These are phyloP conservation scores for Fusarium nanum DNA, from an alignment of 2,329 filamentous ascomycete genomes.

Conservation along the genomic window DNA sequence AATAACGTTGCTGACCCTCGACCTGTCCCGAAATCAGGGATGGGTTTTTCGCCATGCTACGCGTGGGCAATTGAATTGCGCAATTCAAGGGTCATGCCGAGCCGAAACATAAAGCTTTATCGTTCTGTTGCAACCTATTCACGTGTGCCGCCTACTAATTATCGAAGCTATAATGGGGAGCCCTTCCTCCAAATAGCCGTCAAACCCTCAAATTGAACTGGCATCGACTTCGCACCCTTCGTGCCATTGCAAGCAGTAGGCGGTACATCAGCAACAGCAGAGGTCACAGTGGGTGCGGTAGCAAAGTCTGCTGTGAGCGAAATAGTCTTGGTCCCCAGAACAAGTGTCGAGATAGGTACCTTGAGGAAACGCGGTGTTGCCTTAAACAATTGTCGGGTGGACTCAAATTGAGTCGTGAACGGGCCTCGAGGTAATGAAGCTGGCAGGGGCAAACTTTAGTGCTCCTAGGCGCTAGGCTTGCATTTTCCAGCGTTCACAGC, in stretches of 20 bases:
- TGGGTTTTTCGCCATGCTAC: not conserved
- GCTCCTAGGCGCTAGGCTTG: not conserved
- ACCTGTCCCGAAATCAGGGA: not conserved
- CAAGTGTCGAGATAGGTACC: not conserved
- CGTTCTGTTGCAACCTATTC: not conserved
- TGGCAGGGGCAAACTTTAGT: not conserved
- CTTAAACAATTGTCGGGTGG: not conserved
- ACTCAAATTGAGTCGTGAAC: not conserved
- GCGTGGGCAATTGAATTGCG: not conserved
- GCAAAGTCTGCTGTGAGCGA: not conserved
- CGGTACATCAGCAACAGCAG: not conserved
- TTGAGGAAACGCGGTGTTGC: not conserved
- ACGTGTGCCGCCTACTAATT: not conserved
- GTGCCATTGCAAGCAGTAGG: not conserved
- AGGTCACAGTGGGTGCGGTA: not conserved
- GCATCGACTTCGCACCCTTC: not conserved
- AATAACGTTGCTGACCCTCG: not conserved
- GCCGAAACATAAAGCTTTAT: not conserved
- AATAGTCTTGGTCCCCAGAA: not conserved
- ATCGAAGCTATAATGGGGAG: too few species aligned
- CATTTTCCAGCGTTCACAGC: not conserved
- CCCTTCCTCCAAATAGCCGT: not conserved
- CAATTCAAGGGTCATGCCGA: not conserved
- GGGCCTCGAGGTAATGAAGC: too few species aligned
- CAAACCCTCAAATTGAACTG: not conserved